Percentiles rank a stretch among this genome's conserved stretches.
These are phyloP conservation scores for Melampsora americana DNA, from an alignment of 1,284 basidiomycete species.

Conservation along the genomic window DNA sequence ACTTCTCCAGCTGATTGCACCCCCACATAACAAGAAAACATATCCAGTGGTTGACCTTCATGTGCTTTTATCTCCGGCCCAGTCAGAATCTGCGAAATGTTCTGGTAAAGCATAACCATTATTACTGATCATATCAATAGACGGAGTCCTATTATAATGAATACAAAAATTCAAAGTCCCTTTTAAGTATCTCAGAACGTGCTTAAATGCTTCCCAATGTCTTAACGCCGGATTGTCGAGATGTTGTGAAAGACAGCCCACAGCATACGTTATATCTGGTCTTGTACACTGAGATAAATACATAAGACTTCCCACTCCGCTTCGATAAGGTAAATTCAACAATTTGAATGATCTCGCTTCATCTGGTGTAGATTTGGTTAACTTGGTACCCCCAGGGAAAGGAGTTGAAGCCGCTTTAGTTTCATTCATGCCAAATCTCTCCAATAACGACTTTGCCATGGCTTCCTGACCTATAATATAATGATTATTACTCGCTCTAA, in stretches of 20 bases:
- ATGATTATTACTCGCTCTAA: no score
- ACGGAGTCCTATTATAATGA: neutral
- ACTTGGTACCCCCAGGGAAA: no score
- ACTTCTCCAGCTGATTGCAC: neutral
- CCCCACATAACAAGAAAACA: neutral
- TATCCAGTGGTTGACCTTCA: neutral
- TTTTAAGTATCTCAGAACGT: neutral
- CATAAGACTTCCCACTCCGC: neutral
- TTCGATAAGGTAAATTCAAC: neutral
- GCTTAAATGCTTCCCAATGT: neutral
- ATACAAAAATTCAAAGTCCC: neutral
- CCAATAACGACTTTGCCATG: no score
- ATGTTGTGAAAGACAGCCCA: neutral
- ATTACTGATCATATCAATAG: neutral
- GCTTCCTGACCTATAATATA: no score
- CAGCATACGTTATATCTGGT: slow-evolving; percentile 20
- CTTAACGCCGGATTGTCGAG: neutral
- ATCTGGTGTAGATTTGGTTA: neutral
- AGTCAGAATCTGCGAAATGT: neutral
- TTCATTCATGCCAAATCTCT: no score
- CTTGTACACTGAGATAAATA: slow-evolving; percentile 17
- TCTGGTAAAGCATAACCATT: neutral
- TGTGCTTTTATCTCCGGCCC: neutral
- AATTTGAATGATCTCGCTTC: neutral
- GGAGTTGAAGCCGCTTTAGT: no score